Evolutionary conservation across 306 rosid genomes (phyloP).

Genomic region (Hippophae tibetana): DNA sequence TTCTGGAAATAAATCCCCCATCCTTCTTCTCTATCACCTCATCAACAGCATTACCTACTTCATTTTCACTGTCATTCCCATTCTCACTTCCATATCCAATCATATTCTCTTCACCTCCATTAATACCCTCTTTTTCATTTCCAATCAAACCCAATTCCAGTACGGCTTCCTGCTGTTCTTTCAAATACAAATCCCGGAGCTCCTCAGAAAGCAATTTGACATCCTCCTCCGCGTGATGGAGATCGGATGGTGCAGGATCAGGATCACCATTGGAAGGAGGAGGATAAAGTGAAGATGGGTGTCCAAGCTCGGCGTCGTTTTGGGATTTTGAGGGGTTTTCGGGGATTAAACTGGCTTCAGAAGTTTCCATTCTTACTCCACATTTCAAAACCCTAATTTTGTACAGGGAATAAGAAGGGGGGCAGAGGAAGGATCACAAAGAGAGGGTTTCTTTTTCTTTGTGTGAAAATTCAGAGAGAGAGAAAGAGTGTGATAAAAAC

Average conservation of each 20-base stretch:
- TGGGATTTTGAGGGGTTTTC: slow-evolving; percentile 9
- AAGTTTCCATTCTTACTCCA: slow-evolving; percentile 73
- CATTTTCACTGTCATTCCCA: slow-evolving; percentile 22
- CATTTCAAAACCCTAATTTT: slow-evolving; percentile 97
- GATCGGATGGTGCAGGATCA: slow-evolving; percentile 37
- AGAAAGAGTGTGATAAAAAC: no score
- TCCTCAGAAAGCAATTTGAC: background rate
- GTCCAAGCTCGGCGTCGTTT: slow-evolving; percentile 14
- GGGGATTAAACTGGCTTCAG: slow-evolving; percentile 36
- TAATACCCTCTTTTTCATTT: slow-evolving; percentile 6
- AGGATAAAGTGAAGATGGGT: slow-evolving; percentile 1
- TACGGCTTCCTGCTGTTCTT: slow-evolving; percentile 15
- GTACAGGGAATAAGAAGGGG: background rate
- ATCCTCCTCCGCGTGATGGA: slow-evolving; percentile 12
- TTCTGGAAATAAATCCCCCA: slow-evolving; percentile 12
- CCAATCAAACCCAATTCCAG: slow-evolving; percentile 36
- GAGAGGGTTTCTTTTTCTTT: no score
- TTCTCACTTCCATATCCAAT: slow-evolving; percentile 31
- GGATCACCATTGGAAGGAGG: slow-evolving; percentile 29
- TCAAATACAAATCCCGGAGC: slow-evolving; percentile 24
- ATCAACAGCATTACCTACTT: slow-evolving; percentile 14
- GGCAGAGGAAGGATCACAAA: no score
- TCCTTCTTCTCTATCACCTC: slow-evolving; percentile 11
- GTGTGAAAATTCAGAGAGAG: no score
- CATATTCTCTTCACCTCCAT: slow-evolving; percentile 5